Percentiles rank a stretch among this genome's conserved stretches.
These are phyloP conservation scores for Conidiobolus coronatus DNA, from an alignment of 371 early-diverging fungal genomes.

Conservation along the genomic window DNA sequence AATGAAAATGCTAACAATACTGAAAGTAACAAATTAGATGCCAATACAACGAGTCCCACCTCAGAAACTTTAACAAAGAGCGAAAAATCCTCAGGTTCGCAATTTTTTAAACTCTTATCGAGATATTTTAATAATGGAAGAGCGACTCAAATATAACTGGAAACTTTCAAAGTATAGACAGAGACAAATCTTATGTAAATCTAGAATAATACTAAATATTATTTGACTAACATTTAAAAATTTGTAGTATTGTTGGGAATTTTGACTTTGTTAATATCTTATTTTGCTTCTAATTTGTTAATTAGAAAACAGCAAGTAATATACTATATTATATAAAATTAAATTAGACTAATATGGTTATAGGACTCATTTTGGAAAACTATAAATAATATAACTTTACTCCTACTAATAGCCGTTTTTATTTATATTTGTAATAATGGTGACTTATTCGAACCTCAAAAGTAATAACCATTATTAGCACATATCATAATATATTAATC, in stretches of 20 bases:
- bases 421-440: not conserved
- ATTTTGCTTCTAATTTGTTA: too few relatives aligned
- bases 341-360: too few relatives aligned
- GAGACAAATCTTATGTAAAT: not conserved
- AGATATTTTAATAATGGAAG: not conserved
- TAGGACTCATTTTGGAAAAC: not conserved
- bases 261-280: too few relatives aligned
- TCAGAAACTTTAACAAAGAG: too few relatives aligned
- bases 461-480: not conserved
- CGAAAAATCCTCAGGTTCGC: too few relatives aligned
- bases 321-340: too few relatives aligned
- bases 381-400: not conserved
- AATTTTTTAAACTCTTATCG: not conserved
- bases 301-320: too few relatives aligned
- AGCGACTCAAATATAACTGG: not conserved
- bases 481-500: not conserved
- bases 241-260: not conserved
- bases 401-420: not conserved
- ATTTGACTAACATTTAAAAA: not conserved
- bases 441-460: not conserved
- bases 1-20: too few relatives aligned
- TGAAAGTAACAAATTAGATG: too few relatives aligned
- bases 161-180: not conserved
- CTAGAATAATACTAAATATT: not conserved
- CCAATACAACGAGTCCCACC: too few relatives aligned